Evolutionary conservation across 257 asterid species (phyloP), one percentile per base, ranked within the genome.

Genomic region (Fraxinus pennsylvanica): DNA sequence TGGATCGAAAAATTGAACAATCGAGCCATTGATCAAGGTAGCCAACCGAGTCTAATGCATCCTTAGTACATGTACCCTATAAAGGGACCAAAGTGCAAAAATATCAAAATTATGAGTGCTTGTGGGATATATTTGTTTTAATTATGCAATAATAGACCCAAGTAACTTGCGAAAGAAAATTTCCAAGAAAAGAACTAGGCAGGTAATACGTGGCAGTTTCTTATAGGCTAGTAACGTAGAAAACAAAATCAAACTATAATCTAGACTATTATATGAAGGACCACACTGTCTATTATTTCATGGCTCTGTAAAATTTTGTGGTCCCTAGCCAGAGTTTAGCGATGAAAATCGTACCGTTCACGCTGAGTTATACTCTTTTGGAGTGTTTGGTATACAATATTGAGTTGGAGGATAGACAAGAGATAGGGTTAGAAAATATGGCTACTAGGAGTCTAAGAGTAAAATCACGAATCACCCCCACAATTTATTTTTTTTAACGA

Each of bases 191-290:
- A 66, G 67, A 36, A 10, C 4, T 63, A 21, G 76, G 9, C 21
- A 9, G 9, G 25, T 70, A 9, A 71, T 17, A 86, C 84, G 85
- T 82, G 88, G 84, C 80, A 0, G 0, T 2, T 43, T 63, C 0
- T 52, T 2, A 75, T 73, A 35, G 85, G 85, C n/a, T 63, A 30
- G 1, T 1, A 81, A 81, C 69, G 36, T 70, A 35, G 59, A 68
- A 81, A 79, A 83, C 79, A 67, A 83, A 79, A 76, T 2, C 57
- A 74, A 74, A 75, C 85, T 47, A 72, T 13, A 86, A 82, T 78
- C 73, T 77, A 79, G 73, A 63, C 45, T 72, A 65, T 65, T 25
- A 21, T n/a, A 0, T 15, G 4, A 9, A 39, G 86, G 90, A 80
- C 88, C 85, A 78, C 82, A 22, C 70, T 75, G 22, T 74, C 82